Evolutionary conservation across 192 early-diverging fungal genomes (phyloP).

Genomic region (Haplosporangium gracile): DNA sequence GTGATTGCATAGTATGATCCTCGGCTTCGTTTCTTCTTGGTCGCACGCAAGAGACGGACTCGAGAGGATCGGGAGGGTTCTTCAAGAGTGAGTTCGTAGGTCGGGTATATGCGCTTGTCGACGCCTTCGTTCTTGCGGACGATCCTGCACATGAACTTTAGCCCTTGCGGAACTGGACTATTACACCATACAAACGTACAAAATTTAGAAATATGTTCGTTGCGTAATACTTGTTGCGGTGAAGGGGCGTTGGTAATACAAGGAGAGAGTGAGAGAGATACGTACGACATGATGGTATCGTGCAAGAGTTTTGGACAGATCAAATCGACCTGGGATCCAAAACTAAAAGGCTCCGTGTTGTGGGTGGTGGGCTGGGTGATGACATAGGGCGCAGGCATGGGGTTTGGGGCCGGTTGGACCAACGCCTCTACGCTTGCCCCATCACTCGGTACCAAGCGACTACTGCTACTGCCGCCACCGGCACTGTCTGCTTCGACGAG

Average conservation of each 20-base stretch:
- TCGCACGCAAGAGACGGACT: constrained; percentile 75
- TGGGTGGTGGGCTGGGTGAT: constrained; percentile 40
- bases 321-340: constrained; percentile 31
- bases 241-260: background rate
- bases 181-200: background rate
- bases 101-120: constrained; percentile 74
- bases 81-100: constrained; percentile 80
- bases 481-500: background rate
- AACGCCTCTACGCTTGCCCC: constrained; percentile 4
- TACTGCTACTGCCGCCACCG: background rate
- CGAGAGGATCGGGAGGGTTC: constrained; percentile 42
- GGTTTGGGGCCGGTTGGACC: constrained; percentile 42
- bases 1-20: constrained; percentile 75
- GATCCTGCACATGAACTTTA: constrained; percentile 78
- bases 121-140: constrained; percentile 69
- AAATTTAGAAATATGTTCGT: background rate
- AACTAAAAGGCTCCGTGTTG: constrained; percentile 35
- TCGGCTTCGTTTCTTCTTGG: constrained; percentile 76
- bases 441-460: background rate
- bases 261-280: background rate
- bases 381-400: constrained; percentile 42
- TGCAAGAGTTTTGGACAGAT: constrained; percentile 45
- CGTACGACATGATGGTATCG: constrained; percentile 53
- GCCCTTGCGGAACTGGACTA: constrained; percentile 78
- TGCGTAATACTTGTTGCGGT: background rate